Conservation (phyloP, 495 filamentous ascomycete genomes). For the Neurospora sp. region DNA sequence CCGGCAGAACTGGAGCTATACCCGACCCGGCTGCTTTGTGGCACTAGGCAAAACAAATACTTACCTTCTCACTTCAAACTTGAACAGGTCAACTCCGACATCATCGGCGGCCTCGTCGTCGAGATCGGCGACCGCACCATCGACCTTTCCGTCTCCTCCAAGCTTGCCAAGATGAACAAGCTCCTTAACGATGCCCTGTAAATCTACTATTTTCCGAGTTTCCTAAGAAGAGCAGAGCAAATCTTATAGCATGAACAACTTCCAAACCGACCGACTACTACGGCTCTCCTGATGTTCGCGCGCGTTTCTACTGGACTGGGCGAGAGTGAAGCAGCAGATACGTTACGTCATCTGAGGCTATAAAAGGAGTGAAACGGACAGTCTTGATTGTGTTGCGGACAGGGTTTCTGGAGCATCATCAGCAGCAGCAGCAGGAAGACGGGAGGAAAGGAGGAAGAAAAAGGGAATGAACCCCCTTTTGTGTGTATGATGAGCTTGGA, state of each 20-base stretch:
- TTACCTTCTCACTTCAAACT: background rate
- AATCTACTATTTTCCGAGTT: conserved; percentile 32
- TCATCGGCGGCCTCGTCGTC: conserved; percentile 86
- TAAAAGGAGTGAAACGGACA: background rate
- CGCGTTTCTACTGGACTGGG: background rate
- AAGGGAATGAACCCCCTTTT: background rate
- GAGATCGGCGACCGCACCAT: conserved; percentile 97
- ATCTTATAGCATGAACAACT: background rate
- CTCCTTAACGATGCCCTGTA: conserved; percentile 91
- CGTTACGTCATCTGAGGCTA: background rate
- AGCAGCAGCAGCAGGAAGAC: background rate
- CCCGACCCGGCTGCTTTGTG: background rate
- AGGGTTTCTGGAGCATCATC: background rate
- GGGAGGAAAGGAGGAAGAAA: background rate
- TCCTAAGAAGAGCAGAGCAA: background rate
- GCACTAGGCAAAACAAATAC: background rate
- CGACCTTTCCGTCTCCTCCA: conserved; percentile 88
- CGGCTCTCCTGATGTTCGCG: background rate
- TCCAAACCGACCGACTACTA: background rate
- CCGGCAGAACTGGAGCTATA: background rate
- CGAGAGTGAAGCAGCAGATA: background rate
- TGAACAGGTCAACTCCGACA: conserved; percentile 78
- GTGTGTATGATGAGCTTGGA: background rate
- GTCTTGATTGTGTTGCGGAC: background rate
- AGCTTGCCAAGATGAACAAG: conserved; percentile 98